These are phyloP conservation scores for Paecilomyces fulvus DNA, from an alignment of 2,329 filamentous ascomycete genomes.

Conservation along the genomic window DNA sequence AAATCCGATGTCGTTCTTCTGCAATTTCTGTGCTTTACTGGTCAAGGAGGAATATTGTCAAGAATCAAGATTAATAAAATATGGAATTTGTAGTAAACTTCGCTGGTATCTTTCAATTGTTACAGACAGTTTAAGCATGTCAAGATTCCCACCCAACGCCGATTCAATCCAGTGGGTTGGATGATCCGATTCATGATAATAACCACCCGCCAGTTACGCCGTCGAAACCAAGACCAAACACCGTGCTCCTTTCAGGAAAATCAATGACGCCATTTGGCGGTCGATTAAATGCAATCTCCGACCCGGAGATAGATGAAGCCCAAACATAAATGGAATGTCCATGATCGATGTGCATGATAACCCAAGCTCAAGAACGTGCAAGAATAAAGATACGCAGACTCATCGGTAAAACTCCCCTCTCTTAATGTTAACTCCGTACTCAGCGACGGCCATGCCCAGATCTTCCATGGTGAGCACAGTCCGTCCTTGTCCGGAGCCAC, in stretches of 20 bases:
- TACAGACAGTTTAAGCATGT: not conserved
- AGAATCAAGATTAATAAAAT: not conserved
- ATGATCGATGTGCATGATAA: not conserved
- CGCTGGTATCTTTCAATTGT: not conserved
- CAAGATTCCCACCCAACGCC: not conserved
- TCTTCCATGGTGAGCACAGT: constrained; percentile 99
- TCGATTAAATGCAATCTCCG: not conserved
- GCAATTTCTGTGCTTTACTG: too few species aligned
- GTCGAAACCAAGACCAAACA: not conserved
- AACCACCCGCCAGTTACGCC: not conserved
- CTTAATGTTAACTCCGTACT: constrained; percentile 97
- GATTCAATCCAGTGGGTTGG: not conserved
- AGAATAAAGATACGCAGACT: constrained; percentile 9
- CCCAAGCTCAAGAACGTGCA: not conserved
- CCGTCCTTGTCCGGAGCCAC: constrained; percentile 70
- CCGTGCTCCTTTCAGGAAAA: not conserved
- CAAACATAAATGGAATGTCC: not conserved
- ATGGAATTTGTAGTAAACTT: not conserved
- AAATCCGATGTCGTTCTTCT: too few species aligned
- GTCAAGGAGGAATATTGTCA: too few species aligned
- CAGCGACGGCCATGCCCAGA: constrained; percentile 91
- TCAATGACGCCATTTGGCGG: not conserved
- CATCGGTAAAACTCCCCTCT: constrained; percentile 92
- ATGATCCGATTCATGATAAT: not conserved
- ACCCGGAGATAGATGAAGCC: not conserved